Conservation (phyloP, 2,329 filamentous ascomycete species). For the Teratosphaeria destructans region DNA sequence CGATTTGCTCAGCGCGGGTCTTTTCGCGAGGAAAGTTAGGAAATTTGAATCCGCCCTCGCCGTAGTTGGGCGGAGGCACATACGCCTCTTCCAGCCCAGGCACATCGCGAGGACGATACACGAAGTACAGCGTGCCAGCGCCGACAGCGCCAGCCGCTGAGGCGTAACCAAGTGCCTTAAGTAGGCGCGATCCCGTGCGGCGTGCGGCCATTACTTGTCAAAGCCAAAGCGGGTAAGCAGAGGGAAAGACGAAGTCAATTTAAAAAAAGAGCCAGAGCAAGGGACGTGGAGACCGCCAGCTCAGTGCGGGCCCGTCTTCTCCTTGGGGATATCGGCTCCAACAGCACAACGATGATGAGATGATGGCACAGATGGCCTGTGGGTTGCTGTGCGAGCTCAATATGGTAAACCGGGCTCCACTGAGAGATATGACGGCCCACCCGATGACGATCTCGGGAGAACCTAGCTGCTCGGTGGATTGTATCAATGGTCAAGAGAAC, state of each 20-base stretch:
- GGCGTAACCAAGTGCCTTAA: slow-evolving; percentile 51
- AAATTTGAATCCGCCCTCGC: slow-evolving; percentile 57
- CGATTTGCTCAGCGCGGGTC: slow-evolving; percentile 54
- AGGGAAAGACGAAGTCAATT: not conserved
- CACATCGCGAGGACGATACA: slow-evolving; percentile 61
- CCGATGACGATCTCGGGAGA: not conserved
- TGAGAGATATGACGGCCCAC: not conserved
- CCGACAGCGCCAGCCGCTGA: slow-evolving; percentile 44
- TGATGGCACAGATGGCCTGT: not conserved
- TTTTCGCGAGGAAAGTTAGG: slow-evolving; percentile 56
- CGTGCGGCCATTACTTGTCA: slow-evolving; percentile 15
- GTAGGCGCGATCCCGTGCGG: slow-evolving; percentile 30
- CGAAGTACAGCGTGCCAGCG: slow-evolving; percentile 48
- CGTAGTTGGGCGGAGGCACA: slow-evolving; percentile 60
- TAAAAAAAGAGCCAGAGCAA: not conserved
- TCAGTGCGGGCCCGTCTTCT: not conserved
- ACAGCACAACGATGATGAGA: not conserved
- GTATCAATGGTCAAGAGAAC: not conserved
- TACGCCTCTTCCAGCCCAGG: slow-evolving; percentile 58
- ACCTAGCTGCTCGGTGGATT: not conserved
- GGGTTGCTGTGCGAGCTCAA: not conserved
- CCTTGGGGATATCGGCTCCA: not conserved
- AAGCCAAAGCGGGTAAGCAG: not conserved
- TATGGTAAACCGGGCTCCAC: not conserved
- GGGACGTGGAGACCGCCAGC: not conserved